Conservation (phyloP, 2,329 filamentous ascomycete species). For the Arthrobotrys conoides region DNA sequence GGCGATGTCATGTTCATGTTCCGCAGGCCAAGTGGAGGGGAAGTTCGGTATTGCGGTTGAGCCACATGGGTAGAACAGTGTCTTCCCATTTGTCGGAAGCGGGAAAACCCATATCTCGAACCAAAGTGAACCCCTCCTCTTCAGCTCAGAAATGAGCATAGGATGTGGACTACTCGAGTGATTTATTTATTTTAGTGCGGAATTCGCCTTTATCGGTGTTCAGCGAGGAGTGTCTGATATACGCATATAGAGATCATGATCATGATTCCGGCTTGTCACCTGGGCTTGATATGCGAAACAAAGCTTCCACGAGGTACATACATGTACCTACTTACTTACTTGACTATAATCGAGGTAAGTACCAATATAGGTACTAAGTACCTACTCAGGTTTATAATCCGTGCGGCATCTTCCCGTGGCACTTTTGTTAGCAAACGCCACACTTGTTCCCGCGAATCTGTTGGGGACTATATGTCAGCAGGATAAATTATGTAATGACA, state of each 20-base stretch:
- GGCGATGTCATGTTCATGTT: slow-evolving; percentile 9
- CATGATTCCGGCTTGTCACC: not conserved
- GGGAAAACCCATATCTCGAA: slow-evolving; percentile 18
- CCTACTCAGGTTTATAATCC: not conserved
- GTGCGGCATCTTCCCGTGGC: slow-evolving; percentile 15
- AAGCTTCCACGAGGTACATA: too few species aligned
- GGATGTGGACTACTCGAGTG: not conserved
- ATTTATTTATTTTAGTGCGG: not conserved
- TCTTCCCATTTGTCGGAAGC: slow-evolving; percentile 56
- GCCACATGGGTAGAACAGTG: slow-evolving; percentile 55
- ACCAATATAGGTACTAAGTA: not conserved
- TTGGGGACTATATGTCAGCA: slow-evolving; percentile 21
- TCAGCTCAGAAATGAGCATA: not conserved
- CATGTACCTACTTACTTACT: too few species aligned
- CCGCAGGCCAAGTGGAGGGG: slow-evolving; percentile 5
- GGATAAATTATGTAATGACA: slow-evolving; percentile 12
- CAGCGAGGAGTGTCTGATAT: too few species aligned
- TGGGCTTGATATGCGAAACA: not conserved
- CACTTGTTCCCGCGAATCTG: slow-evolving; percentile 12
- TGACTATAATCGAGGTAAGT: too few species aligned
- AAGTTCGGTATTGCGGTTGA: not conserved
- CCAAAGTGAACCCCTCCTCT: not conserved
- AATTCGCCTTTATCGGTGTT: too few species aligned
- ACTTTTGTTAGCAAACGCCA: not conserved
- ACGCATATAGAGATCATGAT: too few species aligned